These are phyloP conservation scores for Austroboletus novae-zelandiae DNA, from an alignment of 1,284 basidiomycete genomes.

Conservation along the genomic window DNA sequence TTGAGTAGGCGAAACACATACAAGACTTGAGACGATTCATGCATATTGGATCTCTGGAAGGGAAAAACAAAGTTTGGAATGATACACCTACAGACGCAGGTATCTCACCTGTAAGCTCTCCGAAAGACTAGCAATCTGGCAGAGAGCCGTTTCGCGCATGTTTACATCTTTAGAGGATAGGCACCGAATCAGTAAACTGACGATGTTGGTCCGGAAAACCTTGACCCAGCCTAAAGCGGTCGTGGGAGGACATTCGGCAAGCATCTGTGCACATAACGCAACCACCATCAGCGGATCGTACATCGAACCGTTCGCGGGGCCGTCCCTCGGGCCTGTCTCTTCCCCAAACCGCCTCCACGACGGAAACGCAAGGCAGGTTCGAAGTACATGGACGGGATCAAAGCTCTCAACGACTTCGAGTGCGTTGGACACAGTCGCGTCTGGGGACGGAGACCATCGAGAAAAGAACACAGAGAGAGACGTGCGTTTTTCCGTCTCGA, in stretches of 20 bases:
- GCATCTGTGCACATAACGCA: constrained; percentile 62
- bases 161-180: constrained; percentile 67
- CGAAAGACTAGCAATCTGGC: constrained; percentile 54
- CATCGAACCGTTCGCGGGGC: constrained; percentile 38
- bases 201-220: constrained; percentile 78
- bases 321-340: constrained; percentile 25
- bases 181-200: constrained; percentile 72
- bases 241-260: constrained; percentile 55
- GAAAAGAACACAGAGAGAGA: constrained; percentile 62
- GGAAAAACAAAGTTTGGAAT: background rate
- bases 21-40: constrained; percentile 76
- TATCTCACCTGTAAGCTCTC: constrained; percentile 52
- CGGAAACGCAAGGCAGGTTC: constrained; percentile 76
- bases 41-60: constrained; percentile 62
- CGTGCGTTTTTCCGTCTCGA: constrained; percentile 69
- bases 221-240: constrained; percentile 75
- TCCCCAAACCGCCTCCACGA: constrained; percentile 48
- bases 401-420: constrained; percentile 71
- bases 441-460: constrained; percentile 56
- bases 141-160: constrained; percentile 58
- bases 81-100: constrained; percentile 1
- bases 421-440: constrained; percentile 42
- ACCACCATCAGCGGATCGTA: constrained; percentile 87
- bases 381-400: constrained; percentile 67
- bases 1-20: constrained; percentile 76